Evolutionary conservation across 768 basidiomycete species (phyloP).

Genomic region (Saitozyma sp.): DNA sequence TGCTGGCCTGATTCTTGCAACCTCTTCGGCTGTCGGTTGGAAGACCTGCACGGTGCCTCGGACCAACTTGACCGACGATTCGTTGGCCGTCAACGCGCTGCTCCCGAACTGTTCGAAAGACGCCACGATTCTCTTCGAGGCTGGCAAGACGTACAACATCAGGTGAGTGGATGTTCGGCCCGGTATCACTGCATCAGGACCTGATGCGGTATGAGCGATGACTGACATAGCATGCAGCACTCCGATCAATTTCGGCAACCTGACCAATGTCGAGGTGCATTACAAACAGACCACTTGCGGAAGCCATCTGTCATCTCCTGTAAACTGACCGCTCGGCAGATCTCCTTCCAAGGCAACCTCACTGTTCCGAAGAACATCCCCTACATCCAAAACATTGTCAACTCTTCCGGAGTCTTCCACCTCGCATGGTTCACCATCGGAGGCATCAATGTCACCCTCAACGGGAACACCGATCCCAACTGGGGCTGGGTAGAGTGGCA

Average conservation of each 20-base stretch:
- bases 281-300: no score
- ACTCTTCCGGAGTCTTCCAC: constrained; percentile 8
- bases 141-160: constrained; percentile 64
- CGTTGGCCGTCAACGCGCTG: not conserved
- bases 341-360: constrained; percentile 11
- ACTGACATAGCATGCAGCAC: not conserved
- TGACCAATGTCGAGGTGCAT: constrained; percentile 12
- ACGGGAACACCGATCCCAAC: constrained; percentile 60
- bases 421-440: constrained; percentile 59
- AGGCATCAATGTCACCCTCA: constrained; percentile 63
- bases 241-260: constrained; percentile 13
- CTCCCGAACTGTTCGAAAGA: constrained; percentile 5
- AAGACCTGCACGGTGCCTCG: not conserved
- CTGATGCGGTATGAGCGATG: not conserved
- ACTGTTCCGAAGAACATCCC: constrained; percentile 11
- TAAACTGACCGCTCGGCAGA: not conserved
- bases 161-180: constrained; percentile 26
- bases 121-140: constrained; percentile 62
- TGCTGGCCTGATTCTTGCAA: not conserved
- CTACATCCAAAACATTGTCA: constrained; percentile 11
- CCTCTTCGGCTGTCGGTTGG: not conserved
- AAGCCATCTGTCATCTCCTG: no score
- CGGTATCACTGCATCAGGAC: not conserved
- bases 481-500: constrained; percentile 70
- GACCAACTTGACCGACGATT: constrained; percentile 4